phyloP scores from a whole-genome alignment of 1,139 yeast genomes.

The Saccharomyces hybrid region DNA sequence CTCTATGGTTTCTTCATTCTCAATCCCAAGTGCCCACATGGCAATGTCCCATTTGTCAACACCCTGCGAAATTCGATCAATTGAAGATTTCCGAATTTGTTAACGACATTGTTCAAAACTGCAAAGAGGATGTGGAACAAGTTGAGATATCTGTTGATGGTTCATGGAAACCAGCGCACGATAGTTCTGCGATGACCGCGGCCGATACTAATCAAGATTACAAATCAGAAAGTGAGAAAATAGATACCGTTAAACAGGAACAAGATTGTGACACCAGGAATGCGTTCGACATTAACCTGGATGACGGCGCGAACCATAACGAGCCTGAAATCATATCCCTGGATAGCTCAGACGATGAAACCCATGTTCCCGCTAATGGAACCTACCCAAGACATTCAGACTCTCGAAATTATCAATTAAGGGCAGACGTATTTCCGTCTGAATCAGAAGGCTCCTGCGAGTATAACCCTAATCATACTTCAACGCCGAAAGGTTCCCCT shows the following conservation, averaged over 20 bases:
- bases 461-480: not conserved
- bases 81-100: conserved; percentile 51
- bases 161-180: conserved; percentile 39
- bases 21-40: conserved; percentile 55
- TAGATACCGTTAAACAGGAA: conserved; percentile 12
- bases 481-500: not conserved
- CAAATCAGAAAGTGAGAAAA: conserved; percentile 6
- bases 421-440: not conserved
- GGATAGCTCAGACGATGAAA: conserved; percentile 22
- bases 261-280: not conserved
- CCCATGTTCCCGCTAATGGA: not conserved
- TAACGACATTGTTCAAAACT: conserved; percentile 38
- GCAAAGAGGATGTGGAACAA: conserved; percentile 41
- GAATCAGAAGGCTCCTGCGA: not conserved
- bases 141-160: conserved; percentile 51
- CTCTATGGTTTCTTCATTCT: conserved; percentile 44
- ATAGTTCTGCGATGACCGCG: conserved; percentile 6
- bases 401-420: not conserved
- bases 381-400: not conserved
- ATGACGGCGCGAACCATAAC: conserved; percentile 1
- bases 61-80: conserved; percentile 25
- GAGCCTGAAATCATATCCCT: conserved; percentile 21
- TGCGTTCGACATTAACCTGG: not conserved
- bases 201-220: conserved; percentile 9
- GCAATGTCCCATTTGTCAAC: conserved; percentile 56